Percentiles rank a stretch among this genome's conserved stretches.
Evolutionary conservation across 345 rosid species (phyloP).

Genomic region (Kernera saxatilis): DNA sequence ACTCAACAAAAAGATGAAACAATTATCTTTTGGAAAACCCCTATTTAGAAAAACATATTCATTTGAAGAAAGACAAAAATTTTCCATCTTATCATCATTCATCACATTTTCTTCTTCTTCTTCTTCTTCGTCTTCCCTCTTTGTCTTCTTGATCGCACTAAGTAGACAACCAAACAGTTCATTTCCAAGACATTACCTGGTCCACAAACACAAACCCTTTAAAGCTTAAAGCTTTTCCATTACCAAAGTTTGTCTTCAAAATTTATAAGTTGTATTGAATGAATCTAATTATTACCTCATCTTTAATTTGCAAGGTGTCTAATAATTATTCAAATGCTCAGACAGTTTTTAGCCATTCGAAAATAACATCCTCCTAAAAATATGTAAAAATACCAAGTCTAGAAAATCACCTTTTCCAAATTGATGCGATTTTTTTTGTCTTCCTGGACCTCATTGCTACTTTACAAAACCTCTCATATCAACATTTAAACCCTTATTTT

Average conservation of each 20-base stretch:
- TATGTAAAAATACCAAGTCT: background rate
- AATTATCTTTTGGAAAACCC: conserved; percentile 5
- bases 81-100: conserved; percentile 21
- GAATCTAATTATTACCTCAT: conserved; percentile 31
- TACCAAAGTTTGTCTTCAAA: conserved; percentile 27
- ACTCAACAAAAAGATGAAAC: conserved; percentile 22
- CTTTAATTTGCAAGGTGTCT: conserved; percentile 7
- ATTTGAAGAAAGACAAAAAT: background rate
- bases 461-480: background rate
- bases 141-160: conserved; percentile 31
- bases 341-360: background rate
- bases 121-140: conserved; percentile 15
- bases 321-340: background rate
- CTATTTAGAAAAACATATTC: conserved; percentile 19
- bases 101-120: conserved; percentile 25
- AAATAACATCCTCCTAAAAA: background rate
- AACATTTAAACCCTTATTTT: background rate
- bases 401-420: background rate
- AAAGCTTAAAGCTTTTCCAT: conserved; percentile 25
- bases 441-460: background rate
- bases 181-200: conserved; percentile 19
- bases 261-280: conserved; percentile 18
- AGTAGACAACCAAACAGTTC: conserved; percentile 28
- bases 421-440: background rate
- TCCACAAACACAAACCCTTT: conserved; percentile 30